Percentiles rank a stretch among this genome's conserved stretches.
These are phyloP conservation scores for Purshia tridentata DNA, from an alignment of 306 rosid species.

Conservation along the genomic window DNA sequence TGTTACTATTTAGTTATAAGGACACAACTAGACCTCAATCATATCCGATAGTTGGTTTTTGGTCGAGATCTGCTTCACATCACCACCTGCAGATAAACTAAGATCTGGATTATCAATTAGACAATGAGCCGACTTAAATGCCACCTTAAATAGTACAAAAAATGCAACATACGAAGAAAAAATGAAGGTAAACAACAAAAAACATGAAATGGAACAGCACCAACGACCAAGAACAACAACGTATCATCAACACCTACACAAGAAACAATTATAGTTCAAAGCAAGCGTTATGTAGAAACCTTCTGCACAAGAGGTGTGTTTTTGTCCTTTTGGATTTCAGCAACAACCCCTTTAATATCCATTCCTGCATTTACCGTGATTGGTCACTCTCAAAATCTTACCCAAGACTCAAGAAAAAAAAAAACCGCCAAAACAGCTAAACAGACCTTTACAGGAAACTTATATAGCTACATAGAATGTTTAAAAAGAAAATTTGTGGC, in stretches of 20 bases:
- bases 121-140: slow-evolving; percentile 15
- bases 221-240: slow-evolving; percentile 26
- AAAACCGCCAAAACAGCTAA: slow-evolving; percentile 30
- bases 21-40: slow-evolving; percentile 83
- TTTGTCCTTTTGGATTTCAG: slow-evolving; percentile 93
- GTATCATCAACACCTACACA: slow-evolving; percentile 26
- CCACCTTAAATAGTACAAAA: background rate
- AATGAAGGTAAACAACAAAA: slow-evolving; percentile 24
- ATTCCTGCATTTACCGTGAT: slow-evolving; percentile 87
- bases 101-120: slow-evolving; percentile 41
- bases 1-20: slow-evolving; percentile 37
- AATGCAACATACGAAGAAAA: slow-evolving; percentile 25
- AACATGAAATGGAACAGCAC: slow-evolving; percentile 19
- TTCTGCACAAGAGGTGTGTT: slow-evolving; percentile 90
- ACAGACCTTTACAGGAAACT: background rate
- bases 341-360: slow-evolving; percentile 99
- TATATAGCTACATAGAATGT: background rate
- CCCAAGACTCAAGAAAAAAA: slow-evolving; percentile 43
- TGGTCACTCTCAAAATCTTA: slow-evolving; percentile 61
- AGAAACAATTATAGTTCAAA: slow-evolving; percentile 32
- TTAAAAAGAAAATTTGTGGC: background rate
- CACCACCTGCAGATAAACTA: slow-evolving; percentile 97
- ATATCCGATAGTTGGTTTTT: slow-evolving; percentile 72
- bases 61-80: slow-evolving; percentile 82
- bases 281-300: slow-evolving; percentile 58